Evolutionary conservation across 495 filamentous ascomycete genomes (phyloP).

Genomic region (Aspergillus hancockii): DNA sequence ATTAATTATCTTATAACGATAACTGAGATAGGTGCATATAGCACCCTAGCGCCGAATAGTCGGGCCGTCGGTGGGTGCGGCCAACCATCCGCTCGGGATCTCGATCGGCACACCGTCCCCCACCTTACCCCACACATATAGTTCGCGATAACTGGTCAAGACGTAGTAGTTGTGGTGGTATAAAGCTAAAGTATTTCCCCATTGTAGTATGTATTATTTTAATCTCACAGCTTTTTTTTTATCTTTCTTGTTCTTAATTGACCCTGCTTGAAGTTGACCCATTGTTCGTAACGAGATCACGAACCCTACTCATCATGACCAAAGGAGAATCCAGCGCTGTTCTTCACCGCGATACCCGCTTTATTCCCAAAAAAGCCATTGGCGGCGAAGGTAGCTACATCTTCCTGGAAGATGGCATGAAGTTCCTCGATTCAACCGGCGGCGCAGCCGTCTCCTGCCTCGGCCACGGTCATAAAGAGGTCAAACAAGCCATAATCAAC

Average conservation of each 20-base stretch:
- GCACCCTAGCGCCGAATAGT: neutral
- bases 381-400: constrained; percentile 48
- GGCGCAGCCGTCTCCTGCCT: constrained; percentile 54
- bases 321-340: constrained; percentile 29
- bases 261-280: neutral
- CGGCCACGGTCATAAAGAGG: constrained; percentile 47
- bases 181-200: neutral
- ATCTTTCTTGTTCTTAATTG: neutral
- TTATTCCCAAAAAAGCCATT: constrained; percentile 40
- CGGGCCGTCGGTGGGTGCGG: constrained; percentile 13
- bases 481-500: constrained; percentile 46
- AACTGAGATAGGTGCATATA: neutral
- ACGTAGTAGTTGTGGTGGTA: neutral
- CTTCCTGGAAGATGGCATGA: constrained; percentile 58
- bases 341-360: constrained; percentile 44
- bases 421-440: constrained; percentile 62
- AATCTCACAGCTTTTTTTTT: neutral
- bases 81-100: constrained; percentile 36
- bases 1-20: neutral
- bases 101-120: constrained; percentile 35
- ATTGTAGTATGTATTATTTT: neutral
- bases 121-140: constrained; percentile 23
- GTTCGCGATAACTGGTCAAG: neutral
- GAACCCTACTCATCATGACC: neutral
- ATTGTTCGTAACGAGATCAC: neutral